Conservation (phyloP, 2,329 filamentous ascomycete species). For the Alternaria novae-zelandiae region DNA sequence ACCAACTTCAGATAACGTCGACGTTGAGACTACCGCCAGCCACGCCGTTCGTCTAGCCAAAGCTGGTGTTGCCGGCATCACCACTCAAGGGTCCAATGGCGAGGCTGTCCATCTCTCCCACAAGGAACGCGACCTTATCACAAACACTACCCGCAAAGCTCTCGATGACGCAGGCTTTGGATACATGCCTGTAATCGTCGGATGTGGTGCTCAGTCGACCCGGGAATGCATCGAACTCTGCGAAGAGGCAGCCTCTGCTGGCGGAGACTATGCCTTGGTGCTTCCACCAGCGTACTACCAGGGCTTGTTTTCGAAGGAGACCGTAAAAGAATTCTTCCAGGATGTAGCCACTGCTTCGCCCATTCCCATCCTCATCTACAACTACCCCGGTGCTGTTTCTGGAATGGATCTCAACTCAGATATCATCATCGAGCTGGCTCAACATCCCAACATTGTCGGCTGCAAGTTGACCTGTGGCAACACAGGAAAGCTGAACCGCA, state of each 20-base stretch:
- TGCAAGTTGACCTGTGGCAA: constrained; percentile 75
- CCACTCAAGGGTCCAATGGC: constrained; percentile 81
- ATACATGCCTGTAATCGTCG: constrained; percentile 75
- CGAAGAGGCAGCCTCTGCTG: constrained; percentile 70
- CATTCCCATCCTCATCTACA: constrained; percentile 72
- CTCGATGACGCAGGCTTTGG: constrained; percentile 70
- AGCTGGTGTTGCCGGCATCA: constrained; percentile 74
- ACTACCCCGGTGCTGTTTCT: constrained; percentile 69
- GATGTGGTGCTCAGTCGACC: constrained; percentile 75
- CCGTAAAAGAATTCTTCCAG: constrained; percentile 68
- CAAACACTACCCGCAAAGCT: constrained; percentile 71
- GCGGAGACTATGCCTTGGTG: constrained; percentile 77
- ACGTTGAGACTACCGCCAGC: constrained; percentile 48
- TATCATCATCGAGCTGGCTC: constrained; percentile 63
- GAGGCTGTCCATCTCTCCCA: constrained; percentile 81
- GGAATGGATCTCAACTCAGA: constrained; percentile 71
- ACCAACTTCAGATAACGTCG: constrained; percentile 49
- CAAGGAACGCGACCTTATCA: constrained; percentile 72
- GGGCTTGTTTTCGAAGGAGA: constrained; percentile 66
- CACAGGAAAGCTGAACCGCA: constrained; percentile 69
- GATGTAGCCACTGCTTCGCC: constrained; percentile 68
- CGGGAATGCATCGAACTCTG: constrained; percentile 75
- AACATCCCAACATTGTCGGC: constrained; percentile 70
- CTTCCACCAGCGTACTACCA: constrained; percentile 81
- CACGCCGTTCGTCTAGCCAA: constrained; percentile 72